A percentile compares a stretch with the other conserved stretches of the same genome.
phyloP scores from a whole-genome alignment of 768 basidiomycete species.

The Russula sp. region DNA sequence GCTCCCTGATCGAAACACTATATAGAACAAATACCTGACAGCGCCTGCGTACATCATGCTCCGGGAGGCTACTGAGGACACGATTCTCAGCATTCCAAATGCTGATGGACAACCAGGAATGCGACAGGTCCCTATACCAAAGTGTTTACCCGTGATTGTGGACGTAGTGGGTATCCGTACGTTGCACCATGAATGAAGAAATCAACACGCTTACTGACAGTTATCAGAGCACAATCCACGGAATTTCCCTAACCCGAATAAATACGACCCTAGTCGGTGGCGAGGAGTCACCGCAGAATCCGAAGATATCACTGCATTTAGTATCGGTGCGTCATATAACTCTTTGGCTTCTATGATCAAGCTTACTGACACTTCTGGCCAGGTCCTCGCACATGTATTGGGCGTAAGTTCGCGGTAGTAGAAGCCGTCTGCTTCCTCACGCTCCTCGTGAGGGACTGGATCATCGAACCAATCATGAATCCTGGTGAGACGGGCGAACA shows the following conservation, averaged over 20 bases:
- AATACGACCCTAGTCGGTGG: constrained; percentile 37
- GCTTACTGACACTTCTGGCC: background rate
- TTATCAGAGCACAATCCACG: constrained; percentile 34
- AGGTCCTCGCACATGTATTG: constrained; percentile 50
- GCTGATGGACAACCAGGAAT: constrained; percentile 18
- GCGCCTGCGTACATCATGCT: constrained; percentile 31
- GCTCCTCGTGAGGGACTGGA: constrained; percentile 47
- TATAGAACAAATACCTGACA: constrained; percentile 10
- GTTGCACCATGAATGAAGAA: no score
- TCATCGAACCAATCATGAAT: constrained; percentile 41
- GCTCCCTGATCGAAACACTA: background rate
- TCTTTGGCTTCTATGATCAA: background rate
- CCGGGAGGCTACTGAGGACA: constrained; percentile 30
- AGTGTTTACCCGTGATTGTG: constrained; percentile 28
- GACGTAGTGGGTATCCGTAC: constrained; percentile 30
- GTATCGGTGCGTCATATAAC: constrained; percentile 20
- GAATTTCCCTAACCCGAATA: constrained; percentile 35
- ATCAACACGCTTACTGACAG: background rate
- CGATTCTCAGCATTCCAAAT: constrained; percentile 17
- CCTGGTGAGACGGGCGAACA: constrained; percentile 32
- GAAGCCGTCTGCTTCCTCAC: constrained; percentile 51
- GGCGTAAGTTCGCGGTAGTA: constrained; percentile 48
- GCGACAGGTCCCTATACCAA: constrained; percentile 25
- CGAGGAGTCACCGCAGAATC: constrained; percentile 26
- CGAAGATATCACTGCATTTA: constrained; percentile 20